Evolutionary conservation across 1,284 basidiomycete species (phyloP), one percentile per base, ranked within the genome.

Genomic region (Apiotrichum gracile): DNA sequence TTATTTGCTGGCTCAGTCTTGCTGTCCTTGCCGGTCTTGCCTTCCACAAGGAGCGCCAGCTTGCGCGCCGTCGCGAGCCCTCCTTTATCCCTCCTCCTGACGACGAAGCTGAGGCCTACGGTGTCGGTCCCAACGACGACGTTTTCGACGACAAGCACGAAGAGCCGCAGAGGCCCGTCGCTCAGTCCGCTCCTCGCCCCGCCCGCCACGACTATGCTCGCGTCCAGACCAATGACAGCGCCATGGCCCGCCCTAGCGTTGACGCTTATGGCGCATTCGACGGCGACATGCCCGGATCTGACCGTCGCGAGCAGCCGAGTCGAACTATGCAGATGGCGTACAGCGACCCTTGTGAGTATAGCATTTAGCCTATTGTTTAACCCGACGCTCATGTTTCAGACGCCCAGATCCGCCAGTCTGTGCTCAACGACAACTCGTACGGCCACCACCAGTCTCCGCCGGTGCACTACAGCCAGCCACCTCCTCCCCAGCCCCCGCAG

Each of bases 191-290:
- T 22, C 49, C 35, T 41, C 37, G 45, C 24, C 45, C 35, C 16
- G 7, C 19, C 6, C 31, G 16, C 22, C 17, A 56, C 61, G n/a
- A 47, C 54, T 47, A 62, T 68, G 46, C 66, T 5, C 43, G 5
- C 22, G 35, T 17, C 13, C 27, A 55, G 41, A 63, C 68, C 8
- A 58, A 62, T n/a, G 73, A 78, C 60, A 52, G 43, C 41, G 50
- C 62, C 17, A 54, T 67, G 52, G 56, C 54, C 5, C 78, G 89
- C 43, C 83, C 82, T 5, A 88, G 86, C 61, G 82, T 91, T 73
- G 88, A 91, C 64, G 83, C 83, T 9, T 91, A 91, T 64, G 89
- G 89, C 45, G 88, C 88, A 19, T 91, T 91, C 86, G 82, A 67
- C 76, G 78, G 61, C 61, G 70, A 71, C 57, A 62, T 62, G 60